phyloP scores from a whole-genome alignment of 495 filamentous ascomycete genomes.

The Lophiostoma macrostomum region DNA sequence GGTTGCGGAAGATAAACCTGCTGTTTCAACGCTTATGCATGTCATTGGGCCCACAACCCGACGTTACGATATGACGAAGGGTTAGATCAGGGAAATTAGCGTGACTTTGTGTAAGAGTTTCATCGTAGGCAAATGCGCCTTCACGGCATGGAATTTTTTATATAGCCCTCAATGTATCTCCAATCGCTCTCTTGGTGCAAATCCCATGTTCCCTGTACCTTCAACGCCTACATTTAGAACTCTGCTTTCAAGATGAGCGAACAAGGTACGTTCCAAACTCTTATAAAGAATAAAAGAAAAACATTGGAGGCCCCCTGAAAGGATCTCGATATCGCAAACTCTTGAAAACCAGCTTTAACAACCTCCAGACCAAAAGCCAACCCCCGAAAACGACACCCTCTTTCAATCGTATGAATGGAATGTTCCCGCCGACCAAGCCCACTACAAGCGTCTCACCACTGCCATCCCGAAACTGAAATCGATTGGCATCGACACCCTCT shows the following conservation, averaged over 20 bases:
- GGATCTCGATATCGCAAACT: no score
- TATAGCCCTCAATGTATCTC: background rate
- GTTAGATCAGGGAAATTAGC: no score
- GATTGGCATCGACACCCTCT: slow-evolving; percentile 64
- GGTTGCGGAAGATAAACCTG: slow-evolving; percentile 22
- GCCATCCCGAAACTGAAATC: slow-evolving; percentile 55
- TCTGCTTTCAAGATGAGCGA: slow-evolving; percentile 14
- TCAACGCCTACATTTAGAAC: background rate
- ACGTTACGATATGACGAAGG: background rate
- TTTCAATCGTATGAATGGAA: slow-evolving; percentile 78
- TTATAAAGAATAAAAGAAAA: background rate
- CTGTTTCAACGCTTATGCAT: background rate
- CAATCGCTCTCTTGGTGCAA: background rate
- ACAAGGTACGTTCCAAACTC: slow-evolving; percentile 3
- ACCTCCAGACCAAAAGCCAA: slow-evolving; percentile 17
- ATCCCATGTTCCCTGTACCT: background rate
- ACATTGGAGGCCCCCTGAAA: no score
- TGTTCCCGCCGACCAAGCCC: slow-evolving; percentile 59
- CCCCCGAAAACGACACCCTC: slow-evolving; percentile 57
- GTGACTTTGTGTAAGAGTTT: no score
- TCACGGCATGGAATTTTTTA: background rate
- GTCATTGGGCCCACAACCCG: background rate
- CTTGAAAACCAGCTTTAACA: slow-evolving; percentile 10
- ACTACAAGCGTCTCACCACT: slow-evolving; percentile 59
- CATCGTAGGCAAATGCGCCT: no score